phyloP scores from a whole-genome alignment of 805 yeast species.

The Kazachstania africana region DNA sequence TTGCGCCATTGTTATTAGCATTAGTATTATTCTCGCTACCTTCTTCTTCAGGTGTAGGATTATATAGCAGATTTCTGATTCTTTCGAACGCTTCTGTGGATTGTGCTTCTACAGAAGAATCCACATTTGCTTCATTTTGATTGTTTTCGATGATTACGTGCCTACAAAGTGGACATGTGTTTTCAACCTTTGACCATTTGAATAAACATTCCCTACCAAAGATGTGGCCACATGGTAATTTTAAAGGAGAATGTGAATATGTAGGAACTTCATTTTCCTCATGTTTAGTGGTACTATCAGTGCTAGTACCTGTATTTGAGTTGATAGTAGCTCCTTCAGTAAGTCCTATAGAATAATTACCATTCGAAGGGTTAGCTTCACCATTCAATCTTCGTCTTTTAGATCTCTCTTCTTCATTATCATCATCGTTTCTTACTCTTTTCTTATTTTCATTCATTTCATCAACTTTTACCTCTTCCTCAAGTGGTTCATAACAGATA shows the following conservation, averaged over 20 bases:
- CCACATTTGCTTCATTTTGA: not conserved
- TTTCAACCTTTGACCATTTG: slow-evolving; percentile 69
- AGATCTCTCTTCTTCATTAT: slow-evolving; percentile 10
- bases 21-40: not conserved
- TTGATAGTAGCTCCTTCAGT: slow-evolving; percentile 1
- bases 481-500: slow-evolving; percentile 50
- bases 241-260: slow-evolving; percentile 51
- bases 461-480: slow-evolving; percentile 14
- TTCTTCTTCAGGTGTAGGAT: slow-evolving; percentile 1
- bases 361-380: slow-evolving; percentile 1
- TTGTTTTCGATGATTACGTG: slow-evolving; percentile 31
- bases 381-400: slow-evolving; percentile 12
- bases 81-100: slow-evolving; percentile 16
- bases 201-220: slow-evolving; percentile 80
- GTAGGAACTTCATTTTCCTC: slow-evolving; percentile 8
- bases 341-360: not conserved
- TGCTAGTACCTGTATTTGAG: not conserved
- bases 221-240: slow-evolving; percentile 74
- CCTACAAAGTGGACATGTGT: slow-evolving; percentile 83
- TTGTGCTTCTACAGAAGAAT: slow-evolving; percentile 2
- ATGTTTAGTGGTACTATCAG: slow-evolving; percentile 1
- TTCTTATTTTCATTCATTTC: slow-evolving; percentile 7
- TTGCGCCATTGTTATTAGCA: slow-evolving; percentile 3
- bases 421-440: slow-evolving; percentile 18
- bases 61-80: slow-evolving; percentile 18